A percentile compares a stretch with the other conserved stretches of the same genome.
phyloP scores from a whole-genome alignment of 208 protist species.

The Leishmania aethiopica region DNA sequence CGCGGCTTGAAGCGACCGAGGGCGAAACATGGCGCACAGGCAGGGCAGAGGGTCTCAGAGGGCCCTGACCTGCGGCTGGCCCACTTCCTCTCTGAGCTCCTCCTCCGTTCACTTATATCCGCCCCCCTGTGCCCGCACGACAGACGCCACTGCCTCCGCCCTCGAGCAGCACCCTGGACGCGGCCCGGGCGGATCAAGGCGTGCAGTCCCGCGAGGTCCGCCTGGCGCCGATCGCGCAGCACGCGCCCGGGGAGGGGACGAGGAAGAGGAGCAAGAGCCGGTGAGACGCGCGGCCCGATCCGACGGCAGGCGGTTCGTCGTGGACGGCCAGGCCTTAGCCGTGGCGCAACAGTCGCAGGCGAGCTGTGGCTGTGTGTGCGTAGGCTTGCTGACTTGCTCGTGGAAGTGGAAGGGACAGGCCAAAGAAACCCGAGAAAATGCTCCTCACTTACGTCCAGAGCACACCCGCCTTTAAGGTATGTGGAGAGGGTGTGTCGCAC shows the following conservation, averaged over 20 bases:
- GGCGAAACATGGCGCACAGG: not conserved
- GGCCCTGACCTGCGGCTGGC: not conserved
- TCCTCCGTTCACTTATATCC: too few species aligned
- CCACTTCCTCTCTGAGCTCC: too few species aligned
- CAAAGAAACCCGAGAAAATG: not conserved
- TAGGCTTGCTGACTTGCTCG: not conserved
- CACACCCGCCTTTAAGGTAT: not conserved
- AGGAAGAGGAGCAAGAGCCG: not conserved
- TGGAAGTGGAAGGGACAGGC: not conserved
- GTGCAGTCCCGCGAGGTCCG: not conserved
- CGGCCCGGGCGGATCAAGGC: not conserved
- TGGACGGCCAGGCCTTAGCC: not conserved
- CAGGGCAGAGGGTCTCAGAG: not conserved
- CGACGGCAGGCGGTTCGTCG: not conserved
- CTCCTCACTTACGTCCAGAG: not conserved
- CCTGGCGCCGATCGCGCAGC: not conserved
- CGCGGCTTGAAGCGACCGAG: not conserved
- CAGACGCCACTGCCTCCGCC: not conserved
- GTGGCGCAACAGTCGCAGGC: too few species aligned
- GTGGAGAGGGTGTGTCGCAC: not conserved
- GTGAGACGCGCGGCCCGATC: not conserved
- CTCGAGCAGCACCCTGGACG: not conserved
- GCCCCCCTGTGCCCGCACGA: not conserved
- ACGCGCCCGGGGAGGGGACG: not conserved
- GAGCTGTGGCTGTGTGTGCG: not conserved